These are phyloP conservation scores for Colletotrichum sp. DNA, from an alignment of 2,329 filamentous ascomycete species.

Conservation along the genomic window DNA sequence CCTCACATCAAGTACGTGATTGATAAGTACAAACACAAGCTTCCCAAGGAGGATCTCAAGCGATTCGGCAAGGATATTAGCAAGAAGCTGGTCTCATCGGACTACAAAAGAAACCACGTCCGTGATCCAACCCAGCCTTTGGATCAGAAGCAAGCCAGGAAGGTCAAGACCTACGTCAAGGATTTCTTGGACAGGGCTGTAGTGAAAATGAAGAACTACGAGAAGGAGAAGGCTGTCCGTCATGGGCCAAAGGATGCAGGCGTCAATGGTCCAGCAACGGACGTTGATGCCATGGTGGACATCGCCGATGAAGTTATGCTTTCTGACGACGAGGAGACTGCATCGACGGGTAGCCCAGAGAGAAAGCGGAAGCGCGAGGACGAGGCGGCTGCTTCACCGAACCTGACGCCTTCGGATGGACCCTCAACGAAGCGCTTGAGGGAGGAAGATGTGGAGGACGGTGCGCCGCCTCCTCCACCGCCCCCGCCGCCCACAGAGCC, in stretches of 20 bases:
- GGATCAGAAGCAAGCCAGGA: conserved; percentile 77
- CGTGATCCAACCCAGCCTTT: conserved; percentile 76
- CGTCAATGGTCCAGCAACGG: conserved; percentile 11
- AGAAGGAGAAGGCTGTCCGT: conserved; percentile 65
- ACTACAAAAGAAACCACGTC: conserved; percentile 90
- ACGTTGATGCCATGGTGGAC: conserved; percentile 32
- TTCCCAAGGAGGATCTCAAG: conserved; percentile 79
- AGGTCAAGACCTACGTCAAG: conserved; percentile 78
- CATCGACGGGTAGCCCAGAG: conserved; percentile 52
- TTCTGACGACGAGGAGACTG: conserved; percentile 49
- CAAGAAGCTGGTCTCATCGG: conserved; percentile 89
- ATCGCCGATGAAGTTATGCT: conserved; percentile 41
- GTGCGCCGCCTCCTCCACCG: conserved; percentile 51
- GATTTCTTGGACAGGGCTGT: conserved; percentile 89
- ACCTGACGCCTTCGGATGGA: conserved; percentile 58
- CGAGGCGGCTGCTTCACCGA: conserved; percentile 45
- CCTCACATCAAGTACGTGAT: conserved; percentile 86
- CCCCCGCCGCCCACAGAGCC: conserved; percentile 44
- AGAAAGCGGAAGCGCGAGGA: conserved; percentile 71
- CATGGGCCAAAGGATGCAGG: conserved; percentile 24
- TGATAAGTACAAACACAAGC: conserved; percentile 85
- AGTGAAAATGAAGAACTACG: conserved; percentile 72
- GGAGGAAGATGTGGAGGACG: conserved; percentile 44
- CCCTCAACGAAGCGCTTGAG: conserved; percentile 59
- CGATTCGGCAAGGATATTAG: conserved; percentile 70